Evolutionary conservation across 2,329 filamentous ascomycete genomes (phyloP).

Genomic region (Diaporthe citri): DNA sequence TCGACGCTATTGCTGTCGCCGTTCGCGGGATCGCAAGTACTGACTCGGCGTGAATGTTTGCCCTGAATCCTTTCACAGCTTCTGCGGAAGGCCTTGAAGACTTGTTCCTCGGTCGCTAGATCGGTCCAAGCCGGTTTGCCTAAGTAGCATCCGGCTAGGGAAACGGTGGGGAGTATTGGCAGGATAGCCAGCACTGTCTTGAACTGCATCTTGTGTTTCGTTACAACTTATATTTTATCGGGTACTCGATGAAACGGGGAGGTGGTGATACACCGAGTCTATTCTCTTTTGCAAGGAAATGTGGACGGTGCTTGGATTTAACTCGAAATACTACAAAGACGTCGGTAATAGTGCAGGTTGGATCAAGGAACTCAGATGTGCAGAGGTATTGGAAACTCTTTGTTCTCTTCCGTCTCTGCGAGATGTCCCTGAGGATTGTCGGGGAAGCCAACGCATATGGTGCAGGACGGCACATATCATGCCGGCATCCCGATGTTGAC

Average conservation of each 20-base stretch:
- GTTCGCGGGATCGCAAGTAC: not conserved
- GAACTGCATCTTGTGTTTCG: not conserved
- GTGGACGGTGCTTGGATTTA: not conserved
- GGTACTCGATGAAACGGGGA: not conserved
- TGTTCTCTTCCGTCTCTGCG: not conserved
- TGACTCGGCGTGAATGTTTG: not conserved
- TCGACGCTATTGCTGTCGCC: not conserved
- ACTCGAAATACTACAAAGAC: not conserved
- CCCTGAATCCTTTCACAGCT: not conserved
- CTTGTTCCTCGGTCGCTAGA: not conserved
- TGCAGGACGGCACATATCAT: slow-evolving; percentile 52
- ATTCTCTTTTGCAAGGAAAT: not conserved
- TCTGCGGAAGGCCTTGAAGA: not conserved
- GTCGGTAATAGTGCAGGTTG: not conserved
- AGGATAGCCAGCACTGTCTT: not conserved
- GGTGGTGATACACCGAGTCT: not conserved
- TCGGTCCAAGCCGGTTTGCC: not conserved
- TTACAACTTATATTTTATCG: no score
- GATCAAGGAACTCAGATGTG: not conserved
- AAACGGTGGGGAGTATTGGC: not conserved
- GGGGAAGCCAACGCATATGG: not conserved
- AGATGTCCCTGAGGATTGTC: not conserved
- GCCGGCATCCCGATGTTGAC: no score
- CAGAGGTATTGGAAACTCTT: not conserved
- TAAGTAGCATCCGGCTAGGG: not conserved